Evolutionary conservation across 257 asterid genomes (phyloP), one percentile per base, ranked within the genome.

Genomic region (Penstemon davidsonii): DNA sequence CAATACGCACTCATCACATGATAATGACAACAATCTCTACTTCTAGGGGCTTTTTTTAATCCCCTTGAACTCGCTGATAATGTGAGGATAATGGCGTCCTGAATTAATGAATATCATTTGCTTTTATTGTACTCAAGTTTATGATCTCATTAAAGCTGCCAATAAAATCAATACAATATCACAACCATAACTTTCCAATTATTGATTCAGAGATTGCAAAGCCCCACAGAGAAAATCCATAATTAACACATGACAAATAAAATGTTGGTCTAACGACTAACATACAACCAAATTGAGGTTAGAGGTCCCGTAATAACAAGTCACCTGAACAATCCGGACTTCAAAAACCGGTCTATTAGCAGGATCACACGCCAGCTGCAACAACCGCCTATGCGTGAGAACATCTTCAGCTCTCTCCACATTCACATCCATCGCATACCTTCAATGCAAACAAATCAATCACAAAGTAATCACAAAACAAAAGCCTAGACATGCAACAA

Each of bases 341-440:
- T 93, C 99, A 51, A 93, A 83, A 43, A 82, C 99, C 15, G 97
- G 99, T 73, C 96, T 83, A 78, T 87, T 87, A 56, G 86, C 88
- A 36, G 97, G 95, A 88, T 90, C 96, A 46, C 74, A 79, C 3
- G 99, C 99, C 66, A 90, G 89, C 40, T 85, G 85, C 85, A 93
- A 80, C 78, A 93, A 78, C 15, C 90, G 73, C 82, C 79, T 90
- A 87, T 93, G 99, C 6, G 85, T 86, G 46, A 94, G 89, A 78
- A 94, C 99, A 81, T 94, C 99, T 75, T 88, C 97, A 18, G 96
- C 96, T 69, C 96, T 90, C 75, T 93, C 97, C 50, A 88, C 90
- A 71, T 93, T 93, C 79, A 94, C 97, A 84, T 93, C 99, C 83
- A 85, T 73, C 11, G 97, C 99, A 75, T 93, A 93, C 86, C 99